phyloP scores from a whole-genome alignment of 345 rosid genomes.

The Acer negundo region DNA sequence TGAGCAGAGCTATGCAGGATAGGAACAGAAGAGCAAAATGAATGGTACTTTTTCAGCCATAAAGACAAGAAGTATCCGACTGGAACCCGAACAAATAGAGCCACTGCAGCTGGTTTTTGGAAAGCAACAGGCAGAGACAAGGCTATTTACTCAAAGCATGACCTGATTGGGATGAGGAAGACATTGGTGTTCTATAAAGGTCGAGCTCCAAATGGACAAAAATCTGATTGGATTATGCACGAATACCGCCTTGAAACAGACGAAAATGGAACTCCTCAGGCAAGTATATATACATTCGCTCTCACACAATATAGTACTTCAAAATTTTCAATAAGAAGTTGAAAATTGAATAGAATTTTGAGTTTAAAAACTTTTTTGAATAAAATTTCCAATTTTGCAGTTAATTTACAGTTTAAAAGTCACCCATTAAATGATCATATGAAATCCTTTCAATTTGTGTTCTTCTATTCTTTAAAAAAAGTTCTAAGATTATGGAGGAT shows the following conservation, averaged over 20 bases:
- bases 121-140: slow-evolving; percentile 99
- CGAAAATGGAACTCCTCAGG: slow-evolving; percentile 86
- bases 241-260: slow-evolving; percentile 95
- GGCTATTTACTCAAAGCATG: slow-evolving; percentile 75
- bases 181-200: slow-evolving; percentile 93
- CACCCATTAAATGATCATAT: background rate
- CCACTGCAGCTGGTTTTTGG: slow-evolving; percentile 97
- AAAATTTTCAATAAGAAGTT: background rate
- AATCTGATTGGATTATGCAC: slow-evolving; percentile 98
- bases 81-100: slow-evolving; percentile 95
- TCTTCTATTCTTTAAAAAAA: too few species aligned
- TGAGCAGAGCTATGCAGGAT: slow-evolving; percentile 74
- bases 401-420: background rate
- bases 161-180: slow-evolving; percentile 95
- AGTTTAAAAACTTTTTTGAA: too few species aligned
- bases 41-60: slow-evolving; percentile 97
- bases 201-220: slow-evolving; percentile 93
- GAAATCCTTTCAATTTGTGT: background rate
- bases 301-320: background rate
- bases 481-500: background rate
- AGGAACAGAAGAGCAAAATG: slow-evolving; percentile 82
- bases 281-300: slow-evolving; percentile 4
- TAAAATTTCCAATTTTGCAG: too few species aligned
- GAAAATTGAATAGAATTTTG: too few species aligned
- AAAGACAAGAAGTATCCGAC: slow-evolving; percentile 98